These are phyloP conservation scores for Dicorynia guianensis DNA, from an alignment of 306 rosid genomes.

Conservation along the genomic window DNA sequence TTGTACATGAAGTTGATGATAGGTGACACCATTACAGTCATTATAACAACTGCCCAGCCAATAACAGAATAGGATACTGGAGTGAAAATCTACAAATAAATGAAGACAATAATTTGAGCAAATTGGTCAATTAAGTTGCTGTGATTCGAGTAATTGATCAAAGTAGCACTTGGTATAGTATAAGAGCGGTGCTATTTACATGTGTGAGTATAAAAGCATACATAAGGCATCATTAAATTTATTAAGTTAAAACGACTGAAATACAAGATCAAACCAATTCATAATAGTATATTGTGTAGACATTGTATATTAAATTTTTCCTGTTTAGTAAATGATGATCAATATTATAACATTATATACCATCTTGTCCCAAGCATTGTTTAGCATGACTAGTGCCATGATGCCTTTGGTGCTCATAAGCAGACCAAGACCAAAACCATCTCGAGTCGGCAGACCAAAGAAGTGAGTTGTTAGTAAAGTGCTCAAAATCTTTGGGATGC, in stretches of 20 bases:
- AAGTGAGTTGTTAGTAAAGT: conserved; percentile 17
- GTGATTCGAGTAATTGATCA: not conserved
- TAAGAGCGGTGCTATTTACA: no score
- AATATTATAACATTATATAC: conserved; percentile 4
- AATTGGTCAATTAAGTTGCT: not conserved
- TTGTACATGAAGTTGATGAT: conserved; percentile 43
- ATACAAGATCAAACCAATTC: no score
- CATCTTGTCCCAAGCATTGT: conserved; percentile 34
- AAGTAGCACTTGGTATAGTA: not conserved
- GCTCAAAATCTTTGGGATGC: conserved; percentile 42
- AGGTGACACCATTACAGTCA: conserved; percentile 44
- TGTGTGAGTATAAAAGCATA: no score
- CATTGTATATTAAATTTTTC: no score
- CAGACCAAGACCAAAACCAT: conserved; percentile 44
- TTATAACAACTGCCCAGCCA: conserved; percentile 11
- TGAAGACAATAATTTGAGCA: not conserved
- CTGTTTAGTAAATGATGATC: not conserved
- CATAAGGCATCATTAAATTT: no score
- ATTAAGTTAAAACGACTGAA: no score
- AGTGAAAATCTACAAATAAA: conserved; percentile 36
- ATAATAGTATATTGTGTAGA: no score
- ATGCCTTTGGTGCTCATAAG: conserved; percentile 50
- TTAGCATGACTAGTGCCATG: conserved; percentile 33
- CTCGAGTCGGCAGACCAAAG: conserved; percentile 38
- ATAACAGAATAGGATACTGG: conserved; percentile 13